Evolutionary conservation across 2,329 filamentous ascomycete species (phyloP).

Genomic region (Thielaviopsis musarum): DNA sequence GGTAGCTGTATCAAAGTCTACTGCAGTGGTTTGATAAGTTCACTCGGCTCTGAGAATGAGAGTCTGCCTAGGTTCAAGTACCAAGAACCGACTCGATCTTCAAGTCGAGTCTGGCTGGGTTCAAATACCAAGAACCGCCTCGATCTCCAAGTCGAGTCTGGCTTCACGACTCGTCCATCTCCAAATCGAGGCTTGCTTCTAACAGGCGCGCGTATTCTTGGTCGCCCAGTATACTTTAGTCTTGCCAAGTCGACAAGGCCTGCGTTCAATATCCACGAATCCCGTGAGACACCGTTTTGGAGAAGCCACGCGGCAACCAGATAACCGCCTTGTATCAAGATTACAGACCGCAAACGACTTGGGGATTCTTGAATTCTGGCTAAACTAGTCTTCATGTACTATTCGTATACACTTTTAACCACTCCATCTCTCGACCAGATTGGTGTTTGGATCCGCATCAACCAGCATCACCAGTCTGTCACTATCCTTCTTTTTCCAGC

Average conservation of each 20-base stretch:
- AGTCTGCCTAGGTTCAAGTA: not conserved
- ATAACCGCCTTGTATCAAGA: not conserved
- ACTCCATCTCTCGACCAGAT: slow-evolving; percentile 47
- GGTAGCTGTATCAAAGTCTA: too few species aligned
- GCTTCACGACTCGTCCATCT: not conserved
- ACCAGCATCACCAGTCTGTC: slow-evolving; percentile 45
- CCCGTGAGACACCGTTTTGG: not conserved
- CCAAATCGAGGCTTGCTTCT: not conserved
- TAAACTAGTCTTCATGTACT: not conserved
- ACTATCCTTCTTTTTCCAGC: slow-evolving; percentile 27
- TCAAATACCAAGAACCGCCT: not conserved
- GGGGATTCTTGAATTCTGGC: slow-evolving; percentile 8
- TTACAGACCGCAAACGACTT: not conserved
- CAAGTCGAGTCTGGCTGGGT: not conserved
- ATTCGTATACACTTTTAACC: too few species aligned
- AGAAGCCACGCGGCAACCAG: not conserved
- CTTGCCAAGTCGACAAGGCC: too few species aligned
- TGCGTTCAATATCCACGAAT: too few species aligned
- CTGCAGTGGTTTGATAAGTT: too few species aligned
- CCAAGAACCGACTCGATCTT: not conserved
- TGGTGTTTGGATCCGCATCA: slow-evolving; percentile 64
- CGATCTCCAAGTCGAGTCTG: too few species aligned
- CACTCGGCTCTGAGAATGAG: too few species aligned
- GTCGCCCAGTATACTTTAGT: too few species aligned
- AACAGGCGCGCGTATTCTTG: not conserved